These are phyloP conservation scores for Skeletonema grethae DNA, from an alignment of 108 stramenopile species.

Conservation along the genomic window DNA sequence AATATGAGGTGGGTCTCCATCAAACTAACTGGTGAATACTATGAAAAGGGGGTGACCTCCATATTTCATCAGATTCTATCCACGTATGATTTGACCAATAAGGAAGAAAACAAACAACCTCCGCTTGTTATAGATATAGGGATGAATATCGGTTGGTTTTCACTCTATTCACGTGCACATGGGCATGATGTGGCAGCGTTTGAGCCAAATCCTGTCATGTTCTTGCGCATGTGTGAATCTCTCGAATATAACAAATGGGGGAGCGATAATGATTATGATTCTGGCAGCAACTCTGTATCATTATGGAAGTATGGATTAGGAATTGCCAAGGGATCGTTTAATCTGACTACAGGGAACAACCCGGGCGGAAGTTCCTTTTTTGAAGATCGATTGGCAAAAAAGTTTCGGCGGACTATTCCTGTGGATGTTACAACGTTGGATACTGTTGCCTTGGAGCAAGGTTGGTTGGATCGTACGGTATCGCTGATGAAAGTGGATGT, in stretches of 20 bases:
- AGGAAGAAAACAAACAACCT: neutral
- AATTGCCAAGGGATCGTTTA: neutral
- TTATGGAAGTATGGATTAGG: constrained; percentile 31
- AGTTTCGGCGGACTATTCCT: constrained; percentile 29
- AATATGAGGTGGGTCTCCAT: constrained; percentile 43
- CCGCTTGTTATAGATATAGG: constrained; percentile 37
- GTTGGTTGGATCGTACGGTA: constrained; percentile 30
- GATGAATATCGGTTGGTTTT: constrained; percentile 50
- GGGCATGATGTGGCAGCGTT: constrained; percentile 35
- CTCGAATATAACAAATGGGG: constrained; percentile 28
- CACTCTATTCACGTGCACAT: constrained; percentile 29
- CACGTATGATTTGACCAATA: neutral
- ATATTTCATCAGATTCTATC: constrained; percentile 33
- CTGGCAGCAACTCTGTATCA: constrained; percentile 4
- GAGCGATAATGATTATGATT: neutral
- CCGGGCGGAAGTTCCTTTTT: constrained; percentile 32
- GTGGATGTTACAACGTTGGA: constrained; percentile 33
- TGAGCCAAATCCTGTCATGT: constrained; percentile 46
- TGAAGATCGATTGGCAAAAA: constrained; percentile 32
- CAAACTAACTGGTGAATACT: constrained; percentile 33
- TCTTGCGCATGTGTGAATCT: constrained; percentile 33
- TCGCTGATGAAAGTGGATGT: constrained; percentile 42
- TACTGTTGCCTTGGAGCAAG: constrained; percentile 24
- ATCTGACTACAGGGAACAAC: constrained; percentile 37
- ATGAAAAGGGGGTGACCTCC: constrained; percentile 34